Evolutionary conservation across 768 basidiomycete species (phyloP), one percentile per base, ranked within the genome.

Genomic region (Naganishia friedmannii): DNA sequence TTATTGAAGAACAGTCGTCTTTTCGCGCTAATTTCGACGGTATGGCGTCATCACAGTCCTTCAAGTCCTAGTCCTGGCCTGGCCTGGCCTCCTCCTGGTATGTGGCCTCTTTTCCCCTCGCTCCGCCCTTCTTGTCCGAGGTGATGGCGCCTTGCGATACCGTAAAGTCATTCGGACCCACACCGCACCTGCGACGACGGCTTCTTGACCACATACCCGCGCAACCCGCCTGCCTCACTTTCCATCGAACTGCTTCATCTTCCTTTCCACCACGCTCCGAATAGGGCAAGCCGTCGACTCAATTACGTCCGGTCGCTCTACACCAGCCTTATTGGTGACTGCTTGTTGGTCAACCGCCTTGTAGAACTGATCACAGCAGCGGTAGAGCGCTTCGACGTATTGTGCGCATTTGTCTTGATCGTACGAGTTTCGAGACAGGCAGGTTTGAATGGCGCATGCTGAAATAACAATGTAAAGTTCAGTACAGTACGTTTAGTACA

Each of bases 361-460:
- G 68, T 80, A 80, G 74, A 79, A 78, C 53, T 60, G 51, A 53
- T 73, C 74, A 69, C 79, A 80, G 68, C 79, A 80, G 55, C 66
- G 46, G 66, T 80, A 80, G n/a, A 80, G 74, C 4, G 72, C 58
- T 34, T 73, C 68, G 60, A 80, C 77, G 66, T 71, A 71, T 19
- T 71, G 48, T 28, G 68, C 51, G 66, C 79, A 80, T 71, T 77
- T 77, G 23, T 67, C 42, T 68, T 79, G 75, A 69, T 78, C 72
- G 71, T 78, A 80, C 53, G 78, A 77, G 67, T 75, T 70, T 19
- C 71, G 72, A n/a, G 74, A 69, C 15, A 80, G 74, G 65, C 79
- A 80, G 46, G 75, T 71, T 58, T 80, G 79, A 54, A 80, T 80
- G 31, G 77, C 77, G 67, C 79, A 80, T 17, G 79, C 79, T 76